Conservation (phyloP, 2,329 filamentous ascomycete species). For the Orbilia blumenaviensis region DNA sequence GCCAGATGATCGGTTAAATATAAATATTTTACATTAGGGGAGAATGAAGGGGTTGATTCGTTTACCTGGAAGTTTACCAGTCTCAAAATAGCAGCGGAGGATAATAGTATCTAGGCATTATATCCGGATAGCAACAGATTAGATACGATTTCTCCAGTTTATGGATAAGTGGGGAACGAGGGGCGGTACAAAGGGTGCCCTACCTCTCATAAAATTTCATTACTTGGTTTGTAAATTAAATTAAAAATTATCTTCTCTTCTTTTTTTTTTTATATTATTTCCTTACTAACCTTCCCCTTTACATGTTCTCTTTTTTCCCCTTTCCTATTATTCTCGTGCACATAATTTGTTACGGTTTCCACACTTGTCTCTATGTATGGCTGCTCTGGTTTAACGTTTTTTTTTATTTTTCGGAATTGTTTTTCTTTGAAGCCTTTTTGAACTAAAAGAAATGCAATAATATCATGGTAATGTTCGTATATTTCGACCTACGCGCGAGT, state of each 20-base stretch:
- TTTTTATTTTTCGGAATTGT: slow-evolving; percentile 2
- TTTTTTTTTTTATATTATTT: slow-evolving; percentile 7
- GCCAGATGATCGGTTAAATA: slow-evolving; percentile 57
- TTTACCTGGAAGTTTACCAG: slow-evolving; percentile 2
- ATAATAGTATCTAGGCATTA: neutral
- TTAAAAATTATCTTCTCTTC: slow-evolving; percentile 34
- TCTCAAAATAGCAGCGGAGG: neutral
- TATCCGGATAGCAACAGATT: neutral
- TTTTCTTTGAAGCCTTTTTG: neutral
- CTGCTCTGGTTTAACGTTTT: too few species aligned
- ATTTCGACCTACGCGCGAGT: neutral
- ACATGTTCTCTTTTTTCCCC: slow-evolving; percentile 3
- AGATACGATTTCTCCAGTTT: neutral
- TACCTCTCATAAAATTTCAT: slow-evolving; percentile 36
- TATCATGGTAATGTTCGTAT: slow-evolving; percentile 17
- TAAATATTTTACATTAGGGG: neutral
- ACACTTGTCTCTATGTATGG: neutral
- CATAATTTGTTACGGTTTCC: slow-evolving; percentile 35
- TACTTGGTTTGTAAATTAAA: slow-evolving; percentile 54
- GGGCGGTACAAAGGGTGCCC: neutral
- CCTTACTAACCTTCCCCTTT: neutral
- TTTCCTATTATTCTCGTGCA: slow-evolving; percentile 30
- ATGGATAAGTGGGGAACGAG: slow-evolving; percentile 4
- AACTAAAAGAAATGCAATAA: slow-evolving; percentile 30
- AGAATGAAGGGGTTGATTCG: neutral